A percentile compares a stretch with the other conserved stretches of the same genome.
Conservation (phyloP, 2,329 filamentous ascomycete genomes). For the Aspergillus sp. region DNA sequence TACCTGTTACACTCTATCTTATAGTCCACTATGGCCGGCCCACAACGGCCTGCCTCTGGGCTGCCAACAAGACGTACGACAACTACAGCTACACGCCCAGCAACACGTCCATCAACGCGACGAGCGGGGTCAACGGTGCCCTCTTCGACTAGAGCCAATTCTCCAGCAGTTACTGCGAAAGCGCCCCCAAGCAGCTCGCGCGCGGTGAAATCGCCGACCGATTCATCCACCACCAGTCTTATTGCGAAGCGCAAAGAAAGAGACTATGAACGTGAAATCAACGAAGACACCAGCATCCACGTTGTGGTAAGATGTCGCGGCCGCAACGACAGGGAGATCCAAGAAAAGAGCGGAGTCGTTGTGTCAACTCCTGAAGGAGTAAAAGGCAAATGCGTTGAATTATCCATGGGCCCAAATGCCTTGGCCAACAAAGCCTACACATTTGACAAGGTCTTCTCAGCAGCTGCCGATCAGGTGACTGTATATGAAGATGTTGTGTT, state of each 20-base stretch:
- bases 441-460: constrained; percentile 96
- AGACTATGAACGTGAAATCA: constrained; percentile 71
- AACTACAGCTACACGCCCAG: constrained; percentile 47
- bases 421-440: constrained; percentile 94
- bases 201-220: constrained; percentile 43
- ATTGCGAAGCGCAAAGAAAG: constrained; percentile 83
- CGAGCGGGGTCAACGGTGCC: constrained; percentile 54
- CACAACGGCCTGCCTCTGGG: constrained; percentile 52
- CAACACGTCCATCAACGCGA: constrained; percentile 49
- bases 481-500: constrained; percentile 94
- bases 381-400: constrained; percentile 77
- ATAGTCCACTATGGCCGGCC: constrained; percentile 54
- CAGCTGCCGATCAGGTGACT: constrained; percentile 89
- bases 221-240: constrained; percentile 48
- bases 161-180: constrained; percentile 70
- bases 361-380: constrained; percentile 78
- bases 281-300: constrained; percentile 93
- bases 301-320: constrained; percentile 94
- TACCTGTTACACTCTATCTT: not conserved
- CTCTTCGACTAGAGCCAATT: constrained; percentile 58
- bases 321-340: constrained; percentile 86
- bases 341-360: constrained; percentile 92
- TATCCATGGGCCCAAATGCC: constrained; percentile 90
- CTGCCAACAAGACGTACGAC: constrained; percentile 51
- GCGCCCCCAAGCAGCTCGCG: constrained; percentile 52